A percentile compares a stretch with the other conserved stretches of the same genome.
Conservation (phyloP, 208 protist species). For the Crithidia acanthocephali region DNA sequence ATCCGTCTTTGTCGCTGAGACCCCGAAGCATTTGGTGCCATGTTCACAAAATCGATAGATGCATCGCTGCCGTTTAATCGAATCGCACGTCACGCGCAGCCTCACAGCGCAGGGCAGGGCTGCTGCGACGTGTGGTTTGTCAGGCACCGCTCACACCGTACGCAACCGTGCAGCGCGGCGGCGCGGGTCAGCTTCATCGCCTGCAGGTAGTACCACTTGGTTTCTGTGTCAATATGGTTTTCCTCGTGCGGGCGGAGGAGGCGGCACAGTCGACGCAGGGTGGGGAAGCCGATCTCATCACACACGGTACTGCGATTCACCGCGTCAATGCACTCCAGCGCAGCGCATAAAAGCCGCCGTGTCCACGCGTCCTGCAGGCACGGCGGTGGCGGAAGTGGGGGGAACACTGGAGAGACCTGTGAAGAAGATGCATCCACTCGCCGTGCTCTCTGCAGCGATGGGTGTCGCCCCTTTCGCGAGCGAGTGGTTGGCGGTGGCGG, state of each 20-base stretch:
- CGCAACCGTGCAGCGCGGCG: conserved; percentile 56
- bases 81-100: background rate
- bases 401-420: no score
- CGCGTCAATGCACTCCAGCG: conserved; percentile 61
- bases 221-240: conserved; percentile 63
- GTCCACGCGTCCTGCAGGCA: conserved; percentile 33
- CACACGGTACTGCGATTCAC: conserved; percentile 72
- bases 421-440: background rate
- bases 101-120: conserved; percentile 23
- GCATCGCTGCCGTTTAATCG: no score
- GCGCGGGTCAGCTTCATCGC: conserved; percentile 74
- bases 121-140: conserved; percentile 20
- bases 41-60: no score
- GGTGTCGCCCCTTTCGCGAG: background rate
- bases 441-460: background rate
- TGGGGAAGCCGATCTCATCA: conserved; percentile 77
- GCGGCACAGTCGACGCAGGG: conserved; percentile 54
- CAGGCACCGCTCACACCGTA: conserved; percentile 35
- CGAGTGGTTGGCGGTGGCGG: background rate
- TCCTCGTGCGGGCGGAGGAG: conserved; percentile 51
- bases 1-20: no score
- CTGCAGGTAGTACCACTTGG: conserved; percentile 64
- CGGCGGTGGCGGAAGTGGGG: background rate
- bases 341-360: conserved; percentile 50
- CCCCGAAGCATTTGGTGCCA: no score